Evolutionary conservation across 192 early-diverging fungal genomes (phyloP), one percentile per base, ranked within the genome.

Genomic region (Chytriomyces confervae): DNA sequence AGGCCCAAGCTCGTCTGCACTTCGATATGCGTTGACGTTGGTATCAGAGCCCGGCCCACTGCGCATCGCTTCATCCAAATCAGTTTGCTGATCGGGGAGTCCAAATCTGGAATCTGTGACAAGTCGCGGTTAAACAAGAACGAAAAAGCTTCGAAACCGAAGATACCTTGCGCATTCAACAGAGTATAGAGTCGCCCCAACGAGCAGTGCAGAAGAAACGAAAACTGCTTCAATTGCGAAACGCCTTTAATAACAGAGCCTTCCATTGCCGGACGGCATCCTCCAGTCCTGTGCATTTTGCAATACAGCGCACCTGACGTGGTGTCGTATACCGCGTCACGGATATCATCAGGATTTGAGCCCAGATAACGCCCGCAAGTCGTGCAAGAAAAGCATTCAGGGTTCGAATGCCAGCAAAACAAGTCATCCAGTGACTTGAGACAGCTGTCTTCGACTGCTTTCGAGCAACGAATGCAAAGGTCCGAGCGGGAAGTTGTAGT

Each of bases 221-320:
- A 90, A 82, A 97, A 97, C 85, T 98, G 95, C 75, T 95, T 88
- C 53, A 99, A 84, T 77, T 96, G 93, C 8, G 96, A 91, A 3
- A 97, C 89, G 79, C 89, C 82, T 75, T 89, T 87, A 72, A 95
- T 91, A 8, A 36, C 90, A 87, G 20, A 20, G 18, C 64, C 20
- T 23, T 29, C 65, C 29, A 79, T 66, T 4, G 9, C 47, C 8
- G 72, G 62, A 46, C 36, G 36, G 36, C 69, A 29, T 13, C 23
- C 64, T 47, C 64, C 62, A 7, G 67, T 24, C 23, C 66, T 50
- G 61, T 85, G 84, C 11, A 63, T 69, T n/a, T 44, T 16, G 53
- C 86, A 87, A 71, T 65, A 84, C 51, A 82, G 24, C 7, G 69
- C 61, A 0, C 71, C 75, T 18, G 62, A 51, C 36, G 36, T 36